Evolutionary conservation across 2,329 filamentous ascomycete genomes (phyloP).

Genomic region (Achaetomium macrosporum): DNA sequence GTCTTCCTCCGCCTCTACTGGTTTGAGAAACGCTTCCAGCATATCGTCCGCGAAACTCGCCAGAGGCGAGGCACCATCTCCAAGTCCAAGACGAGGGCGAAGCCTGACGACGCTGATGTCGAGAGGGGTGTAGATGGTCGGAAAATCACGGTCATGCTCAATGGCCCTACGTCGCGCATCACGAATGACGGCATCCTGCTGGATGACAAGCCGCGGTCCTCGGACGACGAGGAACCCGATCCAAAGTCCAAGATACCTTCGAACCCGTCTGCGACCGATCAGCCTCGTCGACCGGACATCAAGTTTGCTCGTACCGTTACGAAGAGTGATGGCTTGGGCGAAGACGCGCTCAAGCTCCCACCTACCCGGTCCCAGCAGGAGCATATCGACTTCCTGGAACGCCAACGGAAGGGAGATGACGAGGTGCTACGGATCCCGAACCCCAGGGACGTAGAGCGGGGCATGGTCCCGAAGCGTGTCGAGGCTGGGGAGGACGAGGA

Average conservation of each 20-base stretch:
- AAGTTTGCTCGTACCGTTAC: constrained; percentile 64
- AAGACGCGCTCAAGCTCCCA: constrained; percentile 41
- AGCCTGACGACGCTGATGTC: constrained; percentile 40
- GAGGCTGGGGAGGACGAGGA: constrained; percentile 32
- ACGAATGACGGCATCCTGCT: constrained; percentile 56
- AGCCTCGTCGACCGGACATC: constrained; percentile 40
- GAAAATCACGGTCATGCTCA: constrained; percentile 60
- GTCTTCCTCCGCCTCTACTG: constrained; percentile 93
- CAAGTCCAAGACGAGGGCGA: constrained; percentile 52
- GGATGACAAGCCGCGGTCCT: constrained; percentile 29
- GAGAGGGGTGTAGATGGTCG: constrained; percentile 61
- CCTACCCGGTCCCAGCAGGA: constrained; percentile 61
- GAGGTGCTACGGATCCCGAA: constrained; percentile 83
- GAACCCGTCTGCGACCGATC: constrained; percentile 5
- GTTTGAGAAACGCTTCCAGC: constrained; percentile 95
- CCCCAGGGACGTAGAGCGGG: constrained; percentile 82
- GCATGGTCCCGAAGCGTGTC: constrained; percentile 59
- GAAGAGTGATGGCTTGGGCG: constrained; percentile 49
- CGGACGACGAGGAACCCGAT: constrained; percentile 27
- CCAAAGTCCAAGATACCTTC: constrained; percentile 12
- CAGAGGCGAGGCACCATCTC: constrained; percentile 58
- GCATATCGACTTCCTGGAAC: constrained; percentile 82
- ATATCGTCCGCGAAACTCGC: constrained; percentile 69
- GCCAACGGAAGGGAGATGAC: constrained; percentile 70
- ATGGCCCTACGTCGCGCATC: constrained; percentile 48